Base-by-base conservation (phyloP, 768 basidiomycete genomes). In the Vishniacozyma victoriae region DNA sequence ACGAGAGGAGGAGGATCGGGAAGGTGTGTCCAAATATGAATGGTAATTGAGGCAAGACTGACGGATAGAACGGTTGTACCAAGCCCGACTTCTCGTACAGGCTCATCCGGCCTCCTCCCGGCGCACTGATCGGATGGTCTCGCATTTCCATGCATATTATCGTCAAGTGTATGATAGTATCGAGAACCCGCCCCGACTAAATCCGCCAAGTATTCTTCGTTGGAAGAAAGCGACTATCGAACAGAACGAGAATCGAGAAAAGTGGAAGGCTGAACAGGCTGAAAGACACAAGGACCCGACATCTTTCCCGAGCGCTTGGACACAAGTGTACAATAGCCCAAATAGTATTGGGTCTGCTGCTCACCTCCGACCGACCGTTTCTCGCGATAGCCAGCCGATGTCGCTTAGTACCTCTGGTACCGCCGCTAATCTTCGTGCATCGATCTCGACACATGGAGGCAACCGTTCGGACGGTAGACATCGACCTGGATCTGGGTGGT, bases 21-120 rank as follows among this genome's bases (percentile, higher is more conserved):
- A 62, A 68, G 45, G 44, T 64, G 18, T 60, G 55, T 33, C 60
- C 64, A 51, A 61, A 61, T 66, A 19, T n/a, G 64, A 48, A 50
- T 44, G 12, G n/a, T n/a, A 13, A 33, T 33, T n/a, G 29, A 33
- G 29, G 9, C 29, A 7, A 36, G 23, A 20, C 7, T 16, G 19
- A 37, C 35, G 11, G 15, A 4, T 26, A 65, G 64, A 67, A 38
- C 61, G 62, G 19, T 55, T 58, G 15, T 64, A 41, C 48, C 42
- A 48, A 4, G 60, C 60, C 35, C 52, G 64, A 5, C 59, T 55
- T 6, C 66, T 62, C 36, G 57, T 67, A 33, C 57, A 61, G 9
- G 64, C 64, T 1, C 66, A 68, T 52, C 66, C 66, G 4, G 38
- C 41, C 12, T 26, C 55, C 6, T 58, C 62, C 35, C 45, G 52